Base-by-base conservation (phyloP, 352 stramenopile species). In the Phytophthora pluvialis region DNA sequence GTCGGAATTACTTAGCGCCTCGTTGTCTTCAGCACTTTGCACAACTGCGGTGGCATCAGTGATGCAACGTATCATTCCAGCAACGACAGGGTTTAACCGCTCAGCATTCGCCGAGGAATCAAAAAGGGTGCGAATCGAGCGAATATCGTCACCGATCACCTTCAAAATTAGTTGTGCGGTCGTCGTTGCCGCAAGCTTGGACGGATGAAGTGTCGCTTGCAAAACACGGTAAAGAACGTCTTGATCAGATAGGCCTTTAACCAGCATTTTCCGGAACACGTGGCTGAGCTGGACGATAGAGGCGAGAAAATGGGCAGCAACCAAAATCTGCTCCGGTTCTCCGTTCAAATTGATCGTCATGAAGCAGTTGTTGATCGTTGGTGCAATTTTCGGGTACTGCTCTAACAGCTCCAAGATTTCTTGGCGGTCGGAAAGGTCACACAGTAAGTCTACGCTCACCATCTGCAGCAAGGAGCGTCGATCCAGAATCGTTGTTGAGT, bases 321-420 rank as follows among this genome's bases (percentile, higher is more conserved):
- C 67, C 18, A 83, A 57, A 33, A 93, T 84, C 29, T 89, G 78
- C 16, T 87, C 72, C 1, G 35, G 60, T 29, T 83, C 82, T 8
- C 79, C 81, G 54, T 95, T 91, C 50, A 95, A 52, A 46, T 89
- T 88, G 45, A 95, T 76, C 9, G 70, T 66, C 59, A 81, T 78
- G 13, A 91, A 64, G 43, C 79, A 74, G 49, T 55, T 82, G 26
- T 92, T 78, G n/a, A 88, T 70, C 11, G 75, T 63, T 1, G 70
- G 64, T 21, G 64, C 54, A 32, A 93, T 67, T 35, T 85, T 86
- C n/a, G 68, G 48, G 33, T 84, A 67, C 31, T 80, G 64, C 53
- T 93, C 83, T 5, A 95, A 47, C 9, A 76, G 18, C 9, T 60
- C 43, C 8, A 91, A 61, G 26, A 92, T 84, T 47, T 90, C 80